Evolutionary conservation across 1,284 basidiomycete genomes (phyloP).

Genomic region (Takashimella koratensis): DNA sequence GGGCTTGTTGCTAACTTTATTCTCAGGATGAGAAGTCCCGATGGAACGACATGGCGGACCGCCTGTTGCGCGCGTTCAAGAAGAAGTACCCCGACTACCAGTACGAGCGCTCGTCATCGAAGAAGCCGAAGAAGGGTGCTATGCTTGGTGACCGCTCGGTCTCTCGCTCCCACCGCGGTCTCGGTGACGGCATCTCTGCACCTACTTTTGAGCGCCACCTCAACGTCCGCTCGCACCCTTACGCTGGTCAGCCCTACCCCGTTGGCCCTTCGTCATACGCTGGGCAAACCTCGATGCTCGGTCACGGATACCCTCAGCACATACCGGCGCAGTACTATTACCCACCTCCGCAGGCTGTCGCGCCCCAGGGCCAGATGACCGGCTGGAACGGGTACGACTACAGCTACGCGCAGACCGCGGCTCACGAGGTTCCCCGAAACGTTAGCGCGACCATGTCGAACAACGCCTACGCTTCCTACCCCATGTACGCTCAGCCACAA

Average conservation of each 20-base stretch:
- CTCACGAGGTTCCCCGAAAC: neutral
- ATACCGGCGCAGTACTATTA: neutral
- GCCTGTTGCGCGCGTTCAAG: slow-evolving; percentile 18
- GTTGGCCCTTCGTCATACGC: neutral
- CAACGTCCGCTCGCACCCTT: neutral
- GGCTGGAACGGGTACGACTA: neutral
- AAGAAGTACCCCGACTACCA: slow-evolving; percentile 23
- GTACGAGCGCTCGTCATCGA: slow-evolving; percentile 17
- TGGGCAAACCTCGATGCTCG: neutral
- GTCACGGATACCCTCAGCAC: neutral
- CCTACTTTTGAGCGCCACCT: neutral
- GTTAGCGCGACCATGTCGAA: neutral
- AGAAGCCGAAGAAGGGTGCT: slow-evolving; percentile 6
- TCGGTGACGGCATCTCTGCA: neutral
- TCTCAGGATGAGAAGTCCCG: slow-evolving; percentile 10
- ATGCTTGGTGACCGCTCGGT: neutral
- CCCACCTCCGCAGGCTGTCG: neutral
- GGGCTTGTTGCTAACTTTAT: neutral
- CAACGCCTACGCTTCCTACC: neutral
- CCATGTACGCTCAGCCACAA: neutral
- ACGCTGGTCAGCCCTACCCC: neutral
- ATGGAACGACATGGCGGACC: slow-evolving; percentile 16
- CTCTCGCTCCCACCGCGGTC: neutral
- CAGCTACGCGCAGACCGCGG: neutral
- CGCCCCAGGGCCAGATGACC: neutral